These are phyloP conservation scores for Aspergillus quadricinctus DNA, from an alignment of 2,329 filamentous ascomycete species.

Conservation along the genomic window DNA sequence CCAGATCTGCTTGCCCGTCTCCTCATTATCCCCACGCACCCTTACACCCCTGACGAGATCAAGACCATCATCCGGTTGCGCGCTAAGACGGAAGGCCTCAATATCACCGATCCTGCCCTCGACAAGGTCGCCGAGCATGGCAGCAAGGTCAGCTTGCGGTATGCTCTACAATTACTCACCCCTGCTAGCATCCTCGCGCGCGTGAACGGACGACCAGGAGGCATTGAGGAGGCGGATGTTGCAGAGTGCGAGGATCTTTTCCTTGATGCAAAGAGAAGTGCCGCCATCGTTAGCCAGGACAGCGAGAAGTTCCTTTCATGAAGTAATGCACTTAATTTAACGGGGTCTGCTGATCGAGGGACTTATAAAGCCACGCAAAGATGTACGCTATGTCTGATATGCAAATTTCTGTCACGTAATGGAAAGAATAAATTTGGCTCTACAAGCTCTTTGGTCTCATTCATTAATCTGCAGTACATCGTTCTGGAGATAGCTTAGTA, in stretches of 20 bases:
- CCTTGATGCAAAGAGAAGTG: slow-evolving; percentile 75
- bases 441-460: slow-evolving; percentile 12
- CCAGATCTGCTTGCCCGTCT: slow-evolving; percentile 89
- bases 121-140: slow-evolving; percentile 84
- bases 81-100: slow-evolving; percentile 73
- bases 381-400: slow-evolving; percentile 19
- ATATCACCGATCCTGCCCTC: slow-evolving; percentile 75
- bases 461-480: neutral
- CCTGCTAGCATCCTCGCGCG: slow-evolving; percentile 87
- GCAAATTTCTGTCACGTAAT: slow-evolving; percentile 11
- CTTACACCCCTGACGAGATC: slow-evolving; percentile 85
- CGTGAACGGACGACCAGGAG: slow-evolving; percentile 69
- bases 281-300: slow-evolving; percentile 62
- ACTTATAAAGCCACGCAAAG: slow-evolving; percentile 3
- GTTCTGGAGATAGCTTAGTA: neutral
- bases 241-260: slow-evolving; percentile 79
- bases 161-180: slow-evolving; percentile 86
- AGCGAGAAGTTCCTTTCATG: slow-evolving; percentile 62
- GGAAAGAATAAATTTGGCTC: slow-evolving; percentile 11
- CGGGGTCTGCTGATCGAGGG: slow-evolving; percentile 1
- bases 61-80: slow-evolving; percentile 85
- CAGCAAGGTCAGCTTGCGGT: slow-evolving; percentile 82
- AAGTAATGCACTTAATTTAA: slow-evolving; percentile 11
- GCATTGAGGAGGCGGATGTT: slow-evolving; percentile 71
- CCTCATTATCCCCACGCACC: slow-evolving; percentile 91